phyloP scores from a whole-genome alignment of 768 basidiomycete species.

The Suillus spraguei region DNA sequence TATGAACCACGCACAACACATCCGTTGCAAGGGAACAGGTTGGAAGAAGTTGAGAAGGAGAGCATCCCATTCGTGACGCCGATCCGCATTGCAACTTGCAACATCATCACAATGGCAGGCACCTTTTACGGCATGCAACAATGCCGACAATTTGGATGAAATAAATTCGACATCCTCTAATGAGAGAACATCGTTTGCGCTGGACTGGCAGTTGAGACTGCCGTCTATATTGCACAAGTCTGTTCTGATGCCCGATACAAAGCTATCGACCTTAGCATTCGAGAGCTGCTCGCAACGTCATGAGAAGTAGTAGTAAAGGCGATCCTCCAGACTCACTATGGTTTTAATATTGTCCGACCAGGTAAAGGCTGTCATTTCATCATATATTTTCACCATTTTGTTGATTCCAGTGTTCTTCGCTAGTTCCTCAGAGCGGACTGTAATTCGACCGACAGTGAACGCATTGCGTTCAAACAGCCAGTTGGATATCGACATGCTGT shows the following conservation, averaged over 20 bases:
- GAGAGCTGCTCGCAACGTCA: too few species aligned
- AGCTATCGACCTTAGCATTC: too few species aligned
- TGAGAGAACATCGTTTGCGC: too few species aligned
- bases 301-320: too few species aligned
- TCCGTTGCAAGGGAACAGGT: background rate
- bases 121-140: too few species aligned
- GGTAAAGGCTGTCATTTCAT: constrained; percentile 1
- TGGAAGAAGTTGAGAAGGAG: background rate
- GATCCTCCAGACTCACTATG: too few species aligned
- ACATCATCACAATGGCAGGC: background rate
- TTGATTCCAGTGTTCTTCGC: background rate
- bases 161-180: too few species aligned
- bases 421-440: background rate
- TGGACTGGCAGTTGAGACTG: too few species aligned
- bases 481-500: background rate
- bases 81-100: background rate
- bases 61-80: constrained; percentile 7
- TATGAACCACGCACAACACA: background rate
- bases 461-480: constrained; percentile 7
- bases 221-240: too few species aligned
- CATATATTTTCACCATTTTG: background rate
- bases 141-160: too few species aligned
- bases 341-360: background rate
- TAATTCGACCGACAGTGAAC: background rate
- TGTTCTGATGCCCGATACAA: too few species aligned